Evolutionary conservation across 1,284 basidiomycete genomes (phyloP).

Genomic region (Puccinia novopanici): DNA sequence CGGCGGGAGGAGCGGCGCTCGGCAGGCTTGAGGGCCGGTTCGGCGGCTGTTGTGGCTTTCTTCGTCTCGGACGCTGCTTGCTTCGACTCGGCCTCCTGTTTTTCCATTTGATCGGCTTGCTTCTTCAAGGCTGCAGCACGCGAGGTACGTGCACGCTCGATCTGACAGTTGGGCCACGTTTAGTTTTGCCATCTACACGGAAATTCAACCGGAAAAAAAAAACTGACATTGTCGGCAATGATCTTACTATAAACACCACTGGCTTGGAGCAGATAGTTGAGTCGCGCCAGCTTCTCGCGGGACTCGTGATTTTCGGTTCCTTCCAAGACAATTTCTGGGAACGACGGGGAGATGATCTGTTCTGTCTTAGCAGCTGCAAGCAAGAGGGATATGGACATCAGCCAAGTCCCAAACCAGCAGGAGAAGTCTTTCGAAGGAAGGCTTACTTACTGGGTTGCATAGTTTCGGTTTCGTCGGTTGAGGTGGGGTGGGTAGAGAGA

Average conservation of each 20-base stretch:
- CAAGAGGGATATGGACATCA: not conserved
- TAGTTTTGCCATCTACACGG: not conserved
- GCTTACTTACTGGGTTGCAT: not conserved
- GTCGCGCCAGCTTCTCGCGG: constrained; percentile 34
- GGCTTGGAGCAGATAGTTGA: constrained; percentile 48
- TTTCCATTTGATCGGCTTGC: constrained; percentile 20
- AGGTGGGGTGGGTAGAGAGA: constrained; percentile 5
- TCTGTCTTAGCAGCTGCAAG: not conserved
- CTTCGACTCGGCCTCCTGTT: constrained; percentile 5
- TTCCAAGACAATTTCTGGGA: constrained; percentile 25
- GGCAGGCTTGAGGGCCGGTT: constrained; percentile 7
- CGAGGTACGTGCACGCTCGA: constrained; percentile 36
- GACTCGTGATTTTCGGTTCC: constrained; percentile 38
- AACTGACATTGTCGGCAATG: constrained; percentile 46
- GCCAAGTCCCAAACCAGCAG: not conserved
- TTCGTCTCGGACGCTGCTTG: constrained; percentile 1
- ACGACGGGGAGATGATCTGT: not conserved
- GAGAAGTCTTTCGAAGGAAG: not conserved
- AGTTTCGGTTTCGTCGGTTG: constrained; percentile 8
- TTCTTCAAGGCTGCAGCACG: constrained; percentile 40
- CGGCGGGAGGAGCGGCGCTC: constrained; percentile 24
- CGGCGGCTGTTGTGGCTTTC: not conserved
- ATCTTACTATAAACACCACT: constrained; percentile 49
- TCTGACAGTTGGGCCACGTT: not conserved
- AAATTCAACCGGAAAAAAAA: not conserved